These are phyloP conservation scores for Rhodotorula paludigena DNA, from an alignment of 768 basidiomycete species.

Conservation along the genomic window DNA sequence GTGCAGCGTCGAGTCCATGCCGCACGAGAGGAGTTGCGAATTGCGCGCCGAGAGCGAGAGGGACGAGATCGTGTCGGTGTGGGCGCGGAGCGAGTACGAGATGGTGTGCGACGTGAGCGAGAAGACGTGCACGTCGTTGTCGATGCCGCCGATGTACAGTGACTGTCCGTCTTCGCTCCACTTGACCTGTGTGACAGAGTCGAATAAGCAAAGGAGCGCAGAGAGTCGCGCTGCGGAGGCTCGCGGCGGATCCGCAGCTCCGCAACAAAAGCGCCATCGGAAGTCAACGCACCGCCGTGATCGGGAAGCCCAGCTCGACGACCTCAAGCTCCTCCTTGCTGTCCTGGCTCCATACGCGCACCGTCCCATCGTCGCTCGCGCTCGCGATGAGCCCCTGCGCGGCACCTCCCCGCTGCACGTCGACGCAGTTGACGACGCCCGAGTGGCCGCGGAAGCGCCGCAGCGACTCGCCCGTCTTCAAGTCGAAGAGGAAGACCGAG, in stretches of 20 bases:
- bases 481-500: conserved; percentile 67
- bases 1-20: conserved; percentile 79
- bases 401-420: conserved; percentile 58
- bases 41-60: conserved; percentile 87
- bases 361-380: conserved; percentile 85
- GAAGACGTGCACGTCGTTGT: conserved; percentile 87
- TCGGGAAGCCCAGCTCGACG: conserved; percentile 72
- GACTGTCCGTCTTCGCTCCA: conserved; percentile 68
- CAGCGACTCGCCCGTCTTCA: conserved; percentile 74
- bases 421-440: conserved; percentile 83
- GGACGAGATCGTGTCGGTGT: conserved; percentile 88
- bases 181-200: conserved; percentile 56
- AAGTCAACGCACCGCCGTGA: conserved; percentile 59
- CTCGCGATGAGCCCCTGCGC: conserved; percentile 81
- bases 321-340: conserved; percentile 74
- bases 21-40: conserved; percentile 79
- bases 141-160: conserved; percentile 84
- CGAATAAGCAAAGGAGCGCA: not conserved
- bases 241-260: not conserved
- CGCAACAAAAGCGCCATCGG: not conserved
- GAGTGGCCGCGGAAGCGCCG: conserved; percentile 80
- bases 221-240: too few relatives aligned
- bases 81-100: conserved; percentile 73
- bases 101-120: conserved; percentile 52
- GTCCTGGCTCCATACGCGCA: conserved; percentile 80